Percentiles rank a stretch among this genome's conserved stretches.
These are phyloP conservation scores for Cenchrus fungigraminus DNA, from an alignment of 176 grass and related monocot species.

Conservation along the genomic window DNA sequence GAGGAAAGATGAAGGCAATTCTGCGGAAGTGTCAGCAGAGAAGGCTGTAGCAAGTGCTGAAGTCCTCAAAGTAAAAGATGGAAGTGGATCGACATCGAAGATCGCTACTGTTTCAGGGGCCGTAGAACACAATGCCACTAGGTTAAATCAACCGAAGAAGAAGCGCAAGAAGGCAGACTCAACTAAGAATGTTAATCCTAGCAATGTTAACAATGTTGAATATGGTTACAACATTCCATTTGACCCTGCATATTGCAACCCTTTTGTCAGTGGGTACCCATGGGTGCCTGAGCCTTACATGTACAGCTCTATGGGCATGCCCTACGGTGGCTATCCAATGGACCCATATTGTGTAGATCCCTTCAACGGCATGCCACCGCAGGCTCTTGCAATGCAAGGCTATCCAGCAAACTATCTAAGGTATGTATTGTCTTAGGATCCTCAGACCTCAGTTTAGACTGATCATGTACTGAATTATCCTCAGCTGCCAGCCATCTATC, in stretches of 20 bases:
- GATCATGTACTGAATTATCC: not conserved
- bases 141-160: slow-evolving; percentile 42
- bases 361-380: slow-evolving; percentile 30
- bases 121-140: slow-evolving; percentile 17
- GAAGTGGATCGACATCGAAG: slow-evolving; percentile 32
- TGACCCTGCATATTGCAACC: slow-evolving; percentile 51
- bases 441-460: not conserved
- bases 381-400: slow-evolving; percentile 38
- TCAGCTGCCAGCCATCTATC: not conserved
- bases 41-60: slow-evolving; percentile 27
- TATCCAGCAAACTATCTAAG: slow-evolving; percentile 38
- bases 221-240: slow-evolving; percentile 37
- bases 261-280: slow-evolving; percentile 36
- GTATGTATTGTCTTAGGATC: slow-evolving; percentile 24
- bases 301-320: slow-evolving; percentile 35
- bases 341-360: slow-evolving; percentile 29
- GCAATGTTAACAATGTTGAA: slow-evolving; percentile 31
- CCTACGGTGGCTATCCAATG: slow-evolving; percentile 38
- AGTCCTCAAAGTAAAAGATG: slow-evolving; percentile 24
- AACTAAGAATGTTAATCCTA: not conserved
- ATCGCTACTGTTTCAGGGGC: slow-evolving; percentile 20
- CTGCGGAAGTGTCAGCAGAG: slow-evolving; percentile 30
- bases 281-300: slow-evolving; percentile 51
- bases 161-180: slow-evolving; percentile 47
- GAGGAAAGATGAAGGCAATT: slow-evolving; percentile 47